Conservation (phyloP, 441 rosid genomes). For the Dalechampia spathulata region DNA sequence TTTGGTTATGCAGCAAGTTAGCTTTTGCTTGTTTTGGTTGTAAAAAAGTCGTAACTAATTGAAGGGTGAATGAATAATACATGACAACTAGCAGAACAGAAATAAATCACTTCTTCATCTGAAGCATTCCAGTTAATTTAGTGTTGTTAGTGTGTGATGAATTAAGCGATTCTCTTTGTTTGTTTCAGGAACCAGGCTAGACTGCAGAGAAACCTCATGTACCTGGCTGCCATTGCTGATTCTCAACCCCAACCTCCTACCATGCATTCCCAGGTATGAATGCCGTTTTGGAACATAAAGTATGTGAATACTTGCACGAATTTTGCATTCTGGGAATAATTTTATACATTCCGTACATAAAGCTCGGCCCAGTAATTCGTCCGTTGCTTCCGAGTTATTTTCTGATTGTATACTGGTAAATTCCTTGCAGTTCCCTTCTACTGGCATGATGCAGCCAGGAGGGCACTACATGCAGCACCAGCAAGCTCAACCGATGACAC, state of each 20-base stretch:
- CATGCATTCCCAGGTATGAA: slow-evolving; percentile 71
- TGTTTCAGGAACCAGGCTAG: slow-evolving; percentile 82
- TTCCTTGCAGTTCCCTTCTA: slow-evolving; percentile 48
- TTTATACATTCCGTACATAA: not conserved
- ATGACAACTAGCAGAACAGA: too few species aligned
- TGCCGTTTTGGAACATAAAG: not conserved
- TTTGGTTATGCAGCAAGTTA: too few species aligned
- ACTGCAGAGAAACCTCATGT: slow-evolving; percentile 95
- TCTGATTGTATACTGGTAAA: not conserved
- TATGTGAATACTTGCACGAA: too few species aligned
- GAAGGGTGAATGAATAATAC: too few species aligned
- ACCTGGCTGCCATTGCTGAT: slow-evolving; percentile 95
- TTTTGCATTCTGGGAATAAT: not conserved
- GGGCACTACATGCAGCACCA: slow-evolving; percentile 83
- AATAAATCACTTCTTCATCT: too few species aligned
- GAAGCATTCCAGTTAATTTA: too few species aligned
- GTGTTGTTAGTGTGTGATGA: slow-evolving; percentile 7
- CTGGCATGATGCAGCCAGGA: slow-evolving; percentile 72
- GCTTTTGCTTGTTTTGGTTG: too few species aligned
- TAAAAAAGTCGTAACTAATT: too few species aligned
- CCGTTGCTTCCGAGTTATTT: not conserved
- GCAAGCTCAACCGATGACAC: slow-evolving; percentile 85
- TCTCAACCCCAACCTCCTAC: slow-evolving; percentile 89
- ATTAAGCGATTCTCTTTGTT: slow-evolving; percentile 5
- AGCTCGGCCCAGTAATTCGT: not conserved